Conservation (phyloP, 2,329 filamentous ascomycete genomes). For the Apiospora koreana region DNA sequence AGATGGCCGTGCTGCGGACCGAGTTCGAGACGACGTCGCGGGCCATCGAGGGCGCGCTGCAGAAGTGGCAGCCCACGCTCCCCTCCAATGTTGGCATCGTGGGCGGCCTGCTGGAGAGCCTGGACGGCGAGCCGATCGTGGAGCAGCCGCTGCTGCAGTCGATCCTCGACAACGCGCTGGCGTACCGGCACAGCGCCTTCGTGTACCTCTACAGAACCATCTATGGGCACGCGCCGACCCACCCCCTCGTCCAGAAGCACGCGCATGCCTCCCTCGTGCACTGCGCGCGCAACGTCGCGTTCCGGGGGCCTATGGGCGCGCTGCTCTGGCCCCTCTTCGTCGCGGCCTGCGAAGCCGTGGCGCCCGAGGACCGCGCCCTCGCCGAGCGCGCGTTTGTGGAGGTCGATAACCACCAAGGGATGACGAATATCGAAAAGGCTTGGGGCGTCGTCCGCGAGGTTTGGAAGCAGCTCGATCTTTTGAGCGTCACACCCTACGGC, state of each 20-base stretch:
- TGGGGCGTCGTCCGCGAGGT: slow-evolving; percentile 64
- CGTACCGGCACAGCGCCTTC: slow-evolving; percentile 59
- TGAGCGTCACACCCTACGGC: slow-evolving; percentile 24
- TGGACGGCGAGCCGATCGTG: slow-evolving; percentile 22
- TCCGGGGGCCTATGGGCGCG: slow-evolving; percentile 62
- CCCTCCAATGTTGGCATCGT: slow-evolving; percentile 39
- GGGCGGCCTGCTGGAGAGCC: slow-evolving; percentile 23
- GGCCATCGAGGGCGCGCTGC: slow-evolving; percentile 56
- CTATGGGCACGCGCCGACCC: slow-evolving; percentile 46
- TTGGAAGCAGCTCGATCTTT: slow-evolving; percentile 52
- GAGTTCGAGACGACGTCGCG: slow-evolving; percentile 53
- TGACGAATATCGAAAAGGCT: slow-evolving; percentile 64
- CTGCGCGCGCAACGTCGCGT: slow-evolving; percentile 55
- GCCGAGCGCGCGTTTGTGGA: slow-evolving; percentile 54
- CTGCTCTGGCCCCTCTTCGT: slow-evolving; percentile 67
- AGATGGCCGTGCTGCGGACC: slow-evolving; percentile 48
- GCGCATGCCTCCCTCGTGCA: slow-evolving; percentile 51
- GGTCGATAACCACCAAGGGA: slow-evolving; percentile 59
- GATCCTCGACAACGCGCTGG: slow-evolving; percentile 60
- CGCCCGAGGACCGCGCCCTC: slow-evolving; percentile 49
- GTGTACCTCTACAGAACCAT: slow-evolving; percentile 60
- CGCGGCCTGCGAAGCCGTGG: slow-evolving; percentile 59
- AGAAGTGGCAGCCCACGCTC: slow-evolving; percentile 56
- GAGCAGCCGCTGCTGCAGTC: slow-evolving; percentile 50
- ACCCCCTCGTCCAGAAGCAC: slow-evolving; percentile 55